These are phyloP conservation scores for Tillandsia fasciculata DNA, from an alignment of 176 grass and related monocot genomes.

Conservation along the genomic window DNA sequence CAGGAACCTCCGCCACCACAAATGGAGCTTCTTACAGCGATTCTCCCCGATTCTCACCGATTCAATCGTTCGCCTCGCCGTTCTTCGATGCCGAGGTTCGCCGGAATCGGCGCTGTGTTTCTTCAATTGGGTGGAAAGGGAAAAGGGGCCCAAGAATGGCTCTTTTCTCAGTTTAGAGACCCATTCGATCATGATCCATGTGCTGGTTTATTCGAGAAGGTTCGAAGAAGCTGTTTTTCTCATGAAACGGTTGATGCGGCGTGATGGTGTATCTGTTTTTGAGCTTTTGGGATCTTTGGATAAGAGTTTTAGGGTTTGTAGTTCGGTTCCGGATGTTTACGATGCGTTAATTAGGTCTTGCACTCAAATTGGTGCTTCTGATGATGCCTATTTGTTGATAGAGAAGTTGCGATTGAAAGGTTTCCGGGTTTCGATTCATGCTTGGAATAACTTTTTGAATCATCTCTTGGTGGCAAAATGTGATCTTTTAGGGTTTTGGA, in stretches of 20 bases:
- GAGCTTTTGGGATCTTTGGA: constrained; percentile 10
- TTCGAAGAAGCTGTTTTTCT: constrained; percentile 14
- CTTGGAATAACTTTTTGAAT: constrained; percentile 23
- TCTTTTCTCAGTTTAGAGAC: constrained; percentile 9
- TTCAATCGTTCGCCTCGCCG: background rate
- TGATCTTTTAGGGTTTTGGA: constrained; percentile 8
- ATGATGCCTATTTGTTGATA: constrained; percentile 17
- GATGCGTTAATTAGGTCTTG: constrained; percentile 17
- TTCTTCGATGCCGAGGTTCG: constrained; percentile 2
- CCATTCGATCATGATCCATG: constrained; percentile 1
- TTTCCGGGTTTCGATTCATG: constrained; percentile 18
- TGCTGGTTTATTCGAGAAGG: constrained; percentile 12
- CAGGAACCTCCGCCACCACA: constrained; percentile 9
- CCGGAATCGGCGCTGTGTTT: constrained; percentile 10
- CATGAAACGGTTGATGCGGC: constrained; percentile 14
- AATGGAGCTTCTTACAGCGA: constrained; percentile 10
- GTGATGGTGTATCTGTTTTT: constrained; percentile 1
- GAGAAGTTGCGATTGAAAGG: constrained; percentile 7
- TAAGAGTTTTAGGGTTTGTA: background rate
- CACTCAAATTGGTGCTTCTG: constrained; percentile 13
- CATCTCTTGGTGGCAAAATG: constrained; percentile 1
- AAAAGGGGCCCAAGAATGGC: background rate
- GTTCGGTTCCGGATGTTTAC: constrained; percentile 8
- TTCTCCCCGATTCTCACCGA: background rate
- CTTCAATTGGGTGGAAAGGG: background rate